A percentile compares a stretch with the other conserved stretches of the same genome.
These are phyloP conservation scores for Gynostemma pentaphyllum DNA, from an alignment of 306 rosid species.

Conservation along the genomic window DNA sequence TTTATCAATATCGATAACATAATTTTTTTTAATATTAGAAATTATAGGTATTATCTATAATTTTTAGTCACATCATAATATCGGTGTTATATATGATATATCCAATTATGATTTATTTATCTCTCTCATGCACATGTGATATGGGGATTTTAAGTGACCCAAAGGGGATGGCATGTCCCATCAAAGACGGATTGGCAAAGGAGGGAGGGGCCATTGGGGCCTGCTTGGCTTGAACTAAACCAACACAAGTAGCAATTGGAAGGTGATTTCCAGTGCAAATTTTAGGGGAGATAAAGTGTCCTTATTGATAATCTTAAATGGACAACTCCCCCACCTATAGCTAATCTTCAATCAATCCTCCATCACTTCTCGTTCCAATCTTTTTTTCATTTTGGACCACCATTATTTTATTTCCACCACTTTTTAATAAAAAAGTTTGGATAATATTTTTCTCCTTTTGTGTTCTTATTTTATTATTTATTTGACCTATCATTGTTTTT, in stretches of 20 bases:
- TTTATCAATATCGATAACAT: no score
- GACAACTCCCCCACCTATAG: not conserved
- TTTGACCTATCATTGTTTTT: no score
- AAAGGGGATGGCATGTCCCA: conserved; percentile 4
- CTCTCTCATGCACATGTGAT: conserved; percentile 3
- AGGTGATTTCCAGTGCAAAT: not conserved
- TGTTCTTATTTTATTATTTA: no score
- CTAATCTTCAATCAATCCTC: not conserved
- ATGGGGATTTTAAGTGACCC: conserved; percentile 10
- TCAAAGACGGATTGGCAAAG: not conserved
- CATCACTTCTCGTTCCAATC: conserved; percentile 3
- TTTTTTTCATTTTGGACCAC: conserved; percentile 6
- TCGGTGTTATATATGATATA: no score
- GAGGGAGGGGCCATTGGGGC: not conserved
- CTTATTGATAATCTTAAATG: not conserved
- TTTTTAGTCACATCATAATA: no score
- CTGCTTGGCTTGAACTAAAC: not conserved
- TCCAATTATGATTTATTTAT: no score
- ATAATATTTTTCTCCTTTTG: no score
- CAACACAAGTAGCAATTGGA: not conserved
- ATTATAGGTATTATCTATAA: no score
- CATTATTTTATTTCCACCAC: not conserved
- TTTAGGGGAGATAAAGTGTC: not conserved
- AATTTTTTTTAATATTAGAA: no score
- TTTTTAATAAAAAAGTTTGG: no score